Conservation (phyloP, 176 grass and related monocot genomes). For the Microstegium vimineum region DNA sequence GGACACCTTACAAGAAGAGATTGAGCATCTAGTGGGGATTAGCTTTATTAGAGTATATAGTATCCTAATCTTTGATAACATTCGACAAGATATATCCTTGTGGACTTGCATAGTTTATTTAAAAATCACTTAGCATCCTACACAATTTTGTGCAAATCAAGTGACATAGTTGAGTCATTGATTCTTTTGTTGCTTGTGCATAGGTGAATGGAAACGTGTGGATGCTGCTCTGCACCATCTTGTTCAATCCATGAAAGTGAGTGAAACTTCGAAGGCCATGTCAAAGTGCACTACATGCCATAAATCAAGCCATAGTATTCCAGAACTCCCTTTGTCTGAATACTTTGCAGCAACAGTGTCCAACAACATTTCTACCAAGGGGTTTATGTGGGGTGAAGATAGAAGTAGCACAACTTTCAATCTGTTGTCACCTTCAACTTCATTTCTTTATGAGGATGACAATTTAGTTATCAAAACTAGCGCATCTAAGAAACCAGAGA, state of each 20-base stretch:
- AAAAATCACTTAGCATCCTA: not conserved
- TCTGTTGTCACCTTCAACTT: constrained; percentile 47
- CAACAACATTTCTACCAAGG: constrained; percentile 46
- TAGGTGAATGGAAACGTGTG: constrained; percentile 85
- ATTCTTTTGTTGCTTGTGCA: constrained; percentile 20
- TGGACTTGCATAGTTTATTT: not conserved
- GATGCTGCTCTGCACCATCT: constrained; percentile 67
- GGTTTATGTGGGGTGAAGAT: constrained; percentile 70
- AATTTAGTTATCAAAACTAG: constrained; percentile 32
- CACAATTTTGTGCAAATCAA: constrained; percentile 19
- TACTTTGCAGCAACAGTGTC: constrained; percentile 47
- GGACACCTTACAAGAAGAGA: too few species aligned
- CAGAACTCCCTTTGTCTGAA: constrained; percentile 57
- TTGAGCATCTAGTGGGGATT: too few species aligned
- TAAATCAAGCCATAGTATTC: constrained; percentile 38
- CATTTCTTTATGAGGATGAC: constrained; percentile 38
- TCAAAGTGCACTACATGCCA: constrained; percentile 34
- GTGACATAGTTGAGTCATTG: constrained; percentile 3
- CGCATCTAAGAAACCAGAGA: constrained; percentile 43
- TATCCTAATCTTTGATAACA: not conserved
- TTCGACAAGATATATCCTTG: not conserved
- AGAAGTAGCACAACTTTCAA: constrained; percentile 36
- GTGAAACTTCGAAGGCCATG: constrained; percentile 23
- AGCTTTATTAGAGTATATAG: too few species aligned
- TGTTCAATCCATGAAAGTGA: constrained; percentile 51